Evolutionary conservation across 257 asterid species (phyloP).

Genomic region (Ilex aquifolium): DNA sequence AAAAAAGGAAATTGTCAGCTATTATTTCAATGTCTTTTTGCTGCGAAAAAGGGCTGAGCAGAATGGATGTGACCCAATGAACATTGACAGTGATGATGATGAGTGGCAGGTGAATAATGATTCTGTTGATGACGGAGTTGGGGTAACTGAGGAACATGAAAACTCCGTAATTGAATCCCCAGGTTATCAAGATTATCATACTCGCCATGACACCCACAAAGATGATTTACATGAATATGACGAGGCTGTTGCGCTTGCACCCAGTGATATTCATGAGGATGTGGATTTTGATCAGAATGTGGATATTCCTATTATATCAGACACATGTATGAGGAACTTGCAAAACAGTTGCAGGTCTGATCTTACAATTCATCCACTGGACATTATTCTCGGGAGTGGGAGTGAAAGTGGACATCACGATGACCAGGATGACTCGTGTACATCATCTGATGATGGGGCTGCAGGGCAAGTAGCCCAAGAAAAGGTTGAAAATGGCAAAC

Average conservation of each 20-base stretch:
- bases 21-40: constrained; percentile 78
- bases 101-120: constrained; percentile 41
- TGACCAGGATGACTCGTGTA: neutral
- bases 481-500: neutral
- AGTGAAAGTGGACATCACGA: neutral
- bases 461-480: neutral
- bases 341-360: constrained; percentile 12
- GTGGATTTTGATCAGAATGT: constrained; percentile 10
- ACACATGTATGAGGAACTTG: constrained; percentile 15
- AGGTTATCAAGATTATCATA: constrained; percentile 32
- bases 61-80: constrained; percentile 54
- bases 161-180: constrained; percentile 49
- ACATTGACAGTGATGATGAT: constrained; percentile 85
- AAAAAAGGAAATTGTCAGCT: constrained; percentile 60
- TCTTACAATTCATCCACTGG: neutral
- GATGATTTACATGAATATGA: constrained; percentile 41
- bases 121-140: constrained; percentile 15
- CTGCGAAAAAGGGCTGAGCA: constrained; percentile 64
- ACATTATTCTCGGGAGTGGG: neutral
- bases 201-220: constrained; percentile 16
- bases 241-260: neutral
- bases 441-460: neutral
- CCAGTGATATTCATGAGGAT: constrained; percentile 1
- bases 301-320: constrained; percentile 13
- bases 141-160: constrained; percentile 30